phyloP scores from a whole-genome alignment of 352 stramenopile genomes.

The Pythium graminicola region DNA sequence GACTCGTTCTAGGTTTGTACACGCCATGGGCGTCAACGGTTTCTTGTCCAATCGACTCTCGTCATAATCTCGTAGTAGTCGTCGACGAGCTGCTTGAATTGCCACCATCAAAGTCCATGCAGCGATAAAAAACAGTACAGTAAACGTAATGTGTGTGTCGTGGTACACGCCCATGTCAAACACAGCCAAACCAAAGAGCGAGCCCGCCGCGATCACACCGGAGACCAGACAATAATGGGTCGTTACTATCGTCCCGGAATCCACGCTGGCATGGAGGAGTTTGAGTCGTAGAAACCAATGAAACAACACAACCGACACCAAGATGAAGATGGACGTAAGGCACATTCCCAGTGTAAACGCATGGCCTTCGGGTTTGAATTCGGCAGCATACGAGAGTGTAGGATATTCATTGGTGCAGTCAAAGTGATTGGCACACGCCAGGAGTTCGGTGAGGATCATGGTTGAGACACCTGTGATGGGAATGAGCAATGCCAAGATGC shows the following conservation, averaged over 20 bases:
- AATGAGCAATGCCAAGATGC: slow-evolving; percentile 62
- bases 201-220: slow-evolving; percentile 30
- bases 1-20: too few relatives aligned
- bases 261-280: slow-evolving; percentile 16
- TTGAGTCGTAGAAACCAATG: slow-evolving; percentile 61
- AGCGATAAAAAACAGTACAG: slow-evolving; percentile 67
- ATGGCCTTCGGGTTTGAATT: slow-evolving; percentile 59
- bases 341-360: slow-evolving; percentile 77
- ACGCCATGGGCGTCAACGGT: neutral
- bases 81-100: slow-evolving; percentile 40
- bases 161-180: slow-evolving; percentile 74
- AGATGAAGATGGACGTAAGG: slow-evolving; percentile 68
- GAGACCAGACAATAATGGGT: slow-evolving; percentile 22
- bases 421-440: slow-evolving; percentile 71
- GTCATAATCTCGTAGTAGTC: slow-evolving; percentile 33
- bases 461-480: slow-evolving; percentile 62
- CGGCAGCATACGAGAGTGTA: slow-evolving; percentile 80
- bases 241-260: slow-evolving; percentile 3
- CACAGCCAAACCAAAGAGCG: slow-evolving; percentile 60
- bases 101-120: slow-evolving; percentile 63
- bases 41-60: slow-evolving; percentile 21
- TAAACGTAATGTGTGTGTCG: slow-evolving; percentile 64
- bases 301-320: slow-evolving; percentile 46
- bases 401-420: slow-evolving; percentile 65
- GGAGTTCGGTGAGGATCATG: slow-evolving; percentile 60